phyloP scores from a whole-genome alignment of 768 basidiomycete genomes.

The Tricholoma sp. region DNA sequence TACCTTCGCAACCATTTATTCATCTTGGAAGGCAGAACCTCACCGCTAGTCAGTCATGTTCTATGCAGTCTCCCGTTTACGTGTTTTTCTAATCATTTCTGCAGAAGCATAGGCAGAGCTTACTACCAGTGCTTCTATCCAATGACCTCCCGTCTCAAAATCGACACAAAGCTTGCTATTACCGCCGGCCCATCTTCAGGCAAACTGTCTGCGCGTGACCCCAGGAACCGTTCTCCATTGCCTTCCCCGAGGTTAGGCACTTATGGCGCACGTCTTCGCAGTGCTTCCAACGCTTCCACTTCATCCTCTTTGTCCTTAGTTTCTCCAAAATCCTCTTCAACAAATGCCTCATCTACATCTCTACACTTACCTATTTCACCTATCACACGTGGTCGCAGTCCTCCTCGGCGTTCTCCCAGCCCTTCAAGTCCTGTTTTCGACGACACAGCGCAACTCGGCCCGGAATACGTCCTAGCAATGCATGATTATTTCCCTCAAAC shows the following conservation, averaged over 20 bases:
- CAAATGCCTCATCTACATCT: constrained; percentile 50
- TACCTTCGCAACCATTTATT: neutral
- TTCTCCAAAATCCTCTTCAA: constrained; percentile 50
- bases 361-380: constrained; percentile 32
- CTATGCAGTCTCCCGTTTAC: neutral
- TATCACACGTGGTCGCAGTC: constrained; percentile 11
- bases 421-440: constrained; percentile 40
- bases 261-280: constrained; percentile 36
- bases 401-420: constrained; percentile 32
- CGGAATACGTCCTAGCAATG: constrained; percentile 85
- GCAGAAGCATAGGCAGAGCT: constrained; percentile 1
- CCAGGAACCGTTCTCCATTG: constrained; percentile 25
- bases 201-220: constrained; percentile 19
- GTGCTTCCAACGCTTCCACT: constrained; percentile 51
- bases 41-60: neutral
- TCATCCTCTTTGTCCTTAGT: constrained; percentile 52
- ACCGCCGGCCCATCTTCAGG: constrained; percentile 26
- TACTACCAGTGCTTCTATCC: constrained; percentile 9
- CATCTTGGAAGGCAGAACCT: neutral
- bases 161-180: constrained; percentile 39
- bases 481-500: constrained; percentile 82
- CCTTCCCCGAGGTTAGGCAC: constrained; percentile 29
- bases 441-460: constrained; percentile 41
- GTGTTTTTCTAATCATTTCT: neutral
- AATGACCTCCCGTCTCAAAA: constrained; percentile 44